A percentile compares a stretch with the other conserved stretches of the same genome.
These are phyloP conservation scores for Yarrowia divulgata DNA, from an alignment of 805 yeast genomes.

Conservation along the genomic window DNA sequence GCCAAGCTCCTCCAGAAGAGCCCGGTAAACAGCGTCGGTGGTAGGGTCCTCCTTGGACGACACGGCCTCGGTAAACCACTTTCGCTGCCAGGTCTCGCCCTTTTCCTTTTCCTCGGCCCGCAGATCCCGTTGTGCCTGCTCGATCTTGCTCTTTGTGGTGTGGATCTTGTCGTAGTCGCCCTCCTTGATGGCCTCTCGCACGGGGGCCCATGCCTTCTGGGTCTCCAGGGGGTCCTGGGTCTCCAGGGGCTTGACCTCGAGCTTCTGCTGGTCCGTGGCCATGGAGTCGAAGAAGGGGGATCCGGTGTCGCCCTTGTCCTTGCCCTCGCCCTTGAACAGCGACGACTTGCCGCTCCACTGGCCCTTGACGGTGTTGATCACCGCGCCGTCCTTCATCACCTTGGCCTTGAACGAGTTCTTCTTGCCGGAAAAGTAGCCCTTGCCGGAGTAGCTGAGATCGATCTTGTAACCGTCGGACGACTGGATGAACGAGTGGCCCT, in stretches of 20 bases:
- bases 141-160: slow-evolving; percentile 76
- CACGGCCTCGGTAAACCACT: slow-evolving; percentile 70
- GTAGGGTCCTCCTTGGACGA: slow-evolving; percentile 42
- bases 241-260: slow-evolving; percentile 79
- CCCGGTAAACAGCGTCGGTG: slow-evolving; percentile 41
- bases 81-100: slow-evolving; percentile 73
- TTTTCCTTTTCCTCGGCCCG: slow-evolving; percentile 74
- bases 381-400: slow-evolving; percentile 64
- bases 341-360: slow-evolving; percentile 86
- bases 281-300: slow-evolving; percentile 48
- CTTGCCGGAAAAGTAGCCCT: slow-evolving; percentile 95
- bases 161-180: slow-evolving; percentile 81
- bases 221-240: slow-evolving; percentile 83
- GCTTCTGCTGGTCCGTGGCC: slow-evolving; percentile 50
- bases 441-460: slow-evolving; percentile 81
- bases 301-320: slow-evolving; percentile 42
- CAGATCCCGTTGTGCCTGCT: slow-evolving; percentile 82
- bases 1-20: slow-evolving; percentile 41
- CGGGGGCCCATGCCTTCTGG: slow-evolving; percentile 88
- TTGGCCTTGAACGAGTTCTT: slow-evolving; percentile 91
- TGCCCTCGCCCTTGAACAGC: slow-evolving; percentile 64
- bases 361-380: slow-evolving; percentile 81
- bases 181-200: slow-evolving; percentile 81
- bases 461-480: slow-evolving; percentile 78
- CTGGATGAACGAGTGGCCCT: slow-evolving; percentile 85